Percentiles rank a stretch among this genome's conserved stretches.
phyloP scores from a whole-genome alignment of 768 basidiomycete species.

The Thelephora aurantiotincta region DNA sequence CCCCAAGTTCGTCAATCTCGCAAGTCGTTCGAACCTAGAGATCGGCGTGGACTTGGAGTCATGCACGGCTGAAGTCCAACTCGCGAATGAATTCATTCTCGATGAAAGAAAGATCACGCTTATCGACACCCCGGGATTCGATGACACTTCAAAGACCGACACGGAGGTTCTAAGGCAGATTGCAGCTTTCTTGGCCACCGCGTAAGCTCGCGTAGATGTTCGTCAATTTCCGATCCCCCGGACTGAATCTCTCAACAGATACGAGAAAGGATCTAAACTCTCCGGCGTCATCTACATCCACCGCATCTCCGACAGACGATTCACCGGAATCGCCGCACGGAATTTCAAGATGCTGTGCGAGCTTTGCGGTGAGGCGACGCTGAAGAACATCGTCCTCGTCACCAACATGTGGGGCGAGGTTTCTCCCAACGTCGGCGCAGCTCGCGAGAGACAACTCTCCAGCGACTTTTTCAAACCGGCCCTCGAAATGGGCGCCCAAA shows the following conservation, averaged over 20 bases:
- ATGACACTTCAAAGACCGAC: conserved; percentile 21
- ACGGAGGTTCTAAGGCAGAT: background rate
- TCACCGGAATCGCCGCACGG: conserved; percentile 16
- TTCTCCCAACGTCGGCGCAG: background rate
- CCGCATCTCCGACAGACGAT: conserved; percentile 20
- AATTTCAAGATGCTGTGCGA: conserved; percentile 21
- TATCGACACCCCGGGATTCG: conserved; percentile 50
- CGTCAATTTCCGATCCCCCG: background rate
- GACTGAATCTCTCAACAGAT: background rate
- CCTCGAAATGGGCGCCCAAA: conserved; percentile 4
- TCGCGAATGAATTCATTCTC: conserved; percentile 27
- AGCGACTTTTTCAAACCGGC: conserved; percentile 7
- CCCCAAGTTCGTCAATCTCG: conserved; percentile 34
- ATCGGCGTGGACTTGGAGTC: conserved; percentile 35
- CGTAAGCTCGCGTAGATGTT: background rate
- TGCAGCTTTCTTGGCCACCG: background rate
- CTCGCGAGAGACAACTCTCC: conserved; percentile 8
- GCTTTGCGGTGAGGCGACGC: conserved; percentile 19
- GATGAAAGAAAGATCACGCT: conserved; percentile 28
- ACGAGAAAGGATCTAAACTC: conserved; percentile 7
- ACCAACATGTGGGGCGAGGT: conserved; percentile 26
- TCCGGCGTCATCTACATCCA: conserved; percentile 21
- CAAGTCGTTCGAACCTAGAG: conserved; percentile 31
- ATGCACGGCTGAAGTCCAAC: conserved; percentile 33
- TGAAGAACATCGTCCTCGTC: conserved; percentile 18